phyloP scores from a whole-genome alignment of 495 filamentous ascomycete species.

The Daldinia loculata region DNA sequence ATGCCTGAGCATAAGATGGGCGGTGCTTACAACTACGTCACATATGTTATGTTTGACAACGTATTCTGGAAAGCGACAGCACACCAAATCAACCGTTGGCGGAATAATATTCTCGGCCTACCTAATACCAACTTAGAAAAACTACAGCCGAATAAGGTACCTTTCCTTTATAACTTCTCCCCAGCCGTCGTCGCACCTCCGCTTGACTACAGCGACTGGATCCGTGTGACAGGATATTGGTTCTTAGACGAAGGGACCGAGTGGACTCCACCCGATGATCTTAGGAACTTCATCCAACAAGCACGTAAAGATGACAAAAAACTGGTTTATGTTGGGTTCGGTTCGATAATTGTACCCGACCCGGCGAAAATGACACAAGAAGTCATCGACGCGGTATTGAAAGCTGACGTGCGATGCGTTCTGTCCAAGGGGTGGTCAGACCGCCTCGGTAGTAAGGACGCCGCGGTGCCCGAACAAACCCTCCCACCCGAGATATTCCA shows the following conservation, averaged over 20 bases:
- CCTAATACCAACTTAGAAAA: slow-evolving; percentile 86
- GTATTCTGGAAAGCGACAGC: slow-evolving; percentile 96
- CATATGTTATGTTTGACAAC: slow-evolving; percentile 96
- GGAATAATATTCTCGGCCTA: slow-evolving; percentile 79
- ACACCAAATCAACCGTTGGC: slow-evolving; percentile 91
- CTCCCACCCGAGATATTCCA: slow-evolving; percentile 84
- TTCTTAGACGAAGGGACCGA: slow-evolving; percentile 84
- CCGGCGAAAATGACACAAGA: slow-evolving; percentile 86
- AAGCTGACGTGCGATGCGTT: slow-evolving; percentile 94
- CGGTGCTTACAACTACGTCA: slow-evolving; percentile 92
- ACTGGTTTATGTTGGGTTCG: slow-evolving; percentile 96
- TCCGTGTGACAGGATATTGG: slow-evolving; percentile 97
- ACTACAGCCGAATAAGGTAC: slow-evolving; percentile 93
- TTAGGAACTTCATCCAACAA: slow-evolving; percentile 79
- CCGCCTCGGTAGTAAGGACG: slow-evolving; percentile 62
- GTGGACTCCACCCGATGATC: slow-evolving; percentile 78
- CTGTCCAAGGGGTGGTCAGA: slow-evolving; percentile 99
- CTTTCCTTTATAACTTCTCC: slow-evolving; percentile 97
- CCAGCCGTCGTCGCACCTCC: slow-evolving; percentile 91
- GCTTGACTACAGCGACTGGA: slow-evolving; percentile 97
- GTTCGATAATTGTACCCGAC: slow-evolving; percentile 94
- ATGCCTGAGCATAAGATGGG: slow-evolving; percentile 94
- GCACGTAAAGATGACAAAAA: slow-evolving; percentile 86
- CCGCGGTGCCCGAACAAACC: slow-evolving; percentile 66
- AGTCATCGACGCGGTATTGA: slow-evolving; percentile 87